These are phyloP conservation scores for Xylariaceae sp. DNA, from an alignment of 2,329 filamentous ascomycete genomes.

Conservation along the genomic window DNA sequence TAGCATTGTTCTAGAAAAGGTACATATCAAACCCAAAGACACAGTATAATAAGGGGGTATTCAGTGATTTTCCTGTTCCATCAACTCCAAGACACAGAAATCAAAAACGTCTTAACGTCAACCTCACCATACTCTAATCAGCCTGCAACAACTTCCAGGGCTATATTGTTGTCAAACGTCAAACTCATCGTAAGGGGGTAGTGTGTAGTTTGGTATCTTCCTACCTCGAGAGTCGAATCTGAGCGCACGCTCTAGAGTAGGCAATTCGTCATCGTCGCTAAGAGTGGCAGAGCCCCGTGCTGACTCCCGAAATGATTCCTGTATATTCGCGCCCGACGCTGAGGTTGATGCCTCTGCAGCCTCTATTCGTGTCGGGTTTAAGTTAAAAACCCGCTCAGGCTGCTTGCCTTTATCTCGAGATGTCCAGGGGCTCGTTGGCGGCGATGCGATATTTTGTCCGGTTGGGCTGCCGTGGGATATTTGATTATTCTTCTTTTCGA, in stretches of 20 bases:
- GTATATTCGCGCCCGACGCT: neutral
- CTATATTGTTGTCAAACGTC: neutral
- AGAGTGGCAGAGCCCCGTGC: too few relatives aligned
- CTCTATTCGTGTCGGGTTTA: neutral
- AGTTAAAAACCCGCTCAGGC: neutral
- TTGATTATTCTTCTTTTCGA: neutral
- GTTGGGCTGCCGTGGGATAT: neutral
- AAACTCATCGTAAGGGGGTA: neutral
- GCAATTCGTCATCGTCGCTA: too few relatives aligned
- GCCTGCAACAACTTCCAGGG: neutral
- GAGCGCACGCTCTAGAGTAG: too few relatives aligned
- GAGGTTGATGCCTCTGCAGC: conserved; percentile 1
- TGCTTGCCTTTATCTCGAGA: conserved; percentile 13
- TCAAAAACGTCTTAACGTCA: neutral
- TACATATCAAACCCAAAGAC: neutral
- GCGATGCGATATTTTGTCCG: neutral
- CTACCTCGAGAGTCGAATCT: too few relatives aligned
- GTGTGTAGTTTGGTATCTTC: neutral
- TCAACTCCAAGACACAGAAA: neutral
- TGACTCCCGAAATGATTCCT: too few relatives aligned
- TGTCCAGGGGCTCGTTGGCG: neutral
- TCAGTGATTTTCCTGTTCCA: neutral
- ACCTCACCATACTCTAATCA: neutral
- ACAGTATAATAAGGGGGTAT: conserved; percentile 6
- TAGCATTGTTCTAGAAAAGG: too few relatives aligned